phyloP scores from a whole-genome alignment of 441 rosid species.

The Aleurites moluccanus region DNA sequence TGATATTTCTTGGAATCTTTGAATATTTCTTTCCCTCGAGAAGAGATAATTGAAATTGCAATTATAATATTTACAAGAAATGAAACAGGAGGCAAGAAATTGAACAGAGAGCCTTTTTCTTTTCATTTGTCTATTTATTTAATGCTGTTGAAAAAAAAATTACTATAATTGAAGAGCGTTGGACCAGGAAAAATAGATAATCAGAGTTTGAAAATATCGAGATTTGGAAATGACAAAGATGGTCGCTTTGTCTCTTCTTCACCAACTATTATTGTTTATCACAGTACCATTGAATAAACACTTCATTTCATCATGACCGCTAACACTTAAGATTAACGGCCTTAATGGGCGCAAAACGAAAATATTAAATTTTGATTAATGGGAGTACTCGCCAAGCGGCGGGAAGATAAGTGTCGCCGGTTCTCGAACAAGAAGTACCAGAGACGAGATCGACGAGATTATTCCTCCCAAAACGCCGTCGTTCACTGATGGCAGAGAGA shows the following conservation, averaged over 20 bases:
- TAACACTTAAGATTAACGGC: background rate
- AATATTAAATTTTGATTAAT: background rate
- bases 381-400: conserved; percentile 13
- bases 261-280: background rate
- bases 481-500: too few relatives aligned
- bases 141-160: background rate
- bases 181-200: conserved; percentile 28
- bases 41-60: background rate
- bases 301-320: background rate
- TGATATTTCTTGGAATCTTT: background rate
- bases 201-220: conserved; percentile 45
- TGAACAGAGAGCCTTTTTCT: background rate
- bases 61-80: background rate
- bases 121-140: background rate
- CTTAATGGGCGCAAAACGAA: background rate
- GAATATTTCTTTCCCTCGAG: conserved; percentile 9
- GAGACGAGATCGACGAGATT: background rate
- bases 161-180: conserved; percentile 21
- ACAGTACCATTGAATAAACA: background rate
- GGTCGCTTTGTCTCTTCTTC: conserved; percentile 45
- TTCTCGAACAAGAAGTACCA: background rate
- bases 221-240: conserved; percentile 46
- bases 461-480: background rate
- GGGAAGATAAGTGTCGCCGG: background rate
- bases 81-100: background rate